Base-by-base conservation (phyloP, 805 yeast species). In the Kuraishia hungarica region DNA sequence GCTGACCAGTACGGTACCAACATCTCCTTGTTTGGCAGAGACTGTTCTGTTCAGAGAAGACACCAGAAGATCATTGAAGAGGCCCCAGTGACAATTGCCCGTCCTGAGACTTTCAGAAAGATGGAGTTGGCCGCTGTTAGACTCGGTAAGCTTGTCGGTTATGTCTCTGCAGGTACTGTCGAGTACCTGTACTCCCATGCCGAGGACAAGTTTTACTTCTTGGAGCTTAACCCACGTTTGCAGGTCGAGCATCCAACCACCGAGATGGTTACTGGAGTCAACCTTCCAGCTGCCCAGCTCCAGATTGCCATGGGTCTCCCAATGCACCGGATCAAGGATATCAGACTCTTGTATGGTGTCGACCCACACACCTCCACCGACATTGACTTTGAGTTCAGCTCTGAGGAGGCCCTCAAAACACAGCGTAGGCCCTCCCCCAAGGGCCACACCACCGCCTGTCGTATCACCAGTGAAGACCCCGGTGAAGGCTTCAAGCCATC, bases 161-260 rank as follows among this genome's bases (percentile, higher is more conserved):
- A 94, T 67, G 99, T 94, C 39, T 89, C 97, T 59, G 98, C 99
- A 26, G 99, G 99, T 81, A 94, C 99, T 51, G 98, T 94, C 55
- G 99, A 94, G 74, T 94, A 94, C 74, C 79, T 94, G 64, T 94
- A 94, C 71, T 90, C 97, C 26, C 94, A 91, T 70, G 82, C 88
- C 56, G 97, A 94, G 58, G 92, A 93, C 72, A 90, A 92, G 70
- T 94, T 93, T 70, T 94, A 92, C 79, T 94, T 94, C 73, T 79
- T 94, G 70, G 99, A 94, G 76, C 81, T 94, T 70, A 94, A 94
- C 72, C 99, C 99, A 66, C 89, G 99, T 80, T 80, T 94, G 71
- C 99, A 94, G 79, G 99, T 94, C 57, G 99, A 94, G 80, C 99
- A 94, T 80, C 99, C 99, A 66, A 94, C 99, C 50, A 94, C 99